phyloP scores from a whole-genome alignment of 2,329 filamentous ascomycete genomes.

The Colletotrichum abscissum region DNA sequence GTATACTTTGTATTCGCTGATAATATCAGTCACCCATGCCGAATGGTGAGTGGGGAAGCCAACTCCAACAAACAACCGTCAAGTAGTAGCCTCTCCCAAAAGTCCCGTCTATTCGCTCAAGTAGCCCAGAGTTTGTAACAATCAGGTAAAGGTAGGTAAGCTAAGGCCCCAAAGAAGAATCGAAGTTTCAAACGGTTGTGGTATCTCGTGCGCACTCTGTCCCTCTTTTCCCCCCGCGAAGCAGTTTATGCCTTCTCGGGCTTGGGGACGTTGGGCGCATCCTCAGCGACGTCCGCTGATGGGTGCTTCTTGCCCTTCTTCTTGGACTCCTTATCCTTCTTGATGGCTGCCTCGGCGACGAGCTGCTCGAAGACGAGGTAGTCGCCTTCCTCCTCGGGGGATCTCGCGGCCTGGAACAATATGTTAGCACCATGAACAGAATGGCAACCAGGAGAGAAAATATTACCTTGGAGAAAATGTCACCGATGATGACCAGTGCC shows the following conservation, averaged over 20 bases:
- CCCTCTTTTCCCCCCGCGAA: neutral
- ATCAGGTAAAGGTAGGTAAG: neutral
- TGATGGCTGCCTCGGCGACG: conserved; percentile 94
- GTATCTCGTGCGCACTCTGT: conserved; percentile 7
- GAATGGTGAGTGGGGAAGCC: neutral
- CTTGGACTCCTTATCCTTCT: conserved; percentile 90
- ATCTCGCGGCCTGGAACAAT: conserved; percentile 77
- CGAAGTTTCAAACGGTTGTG: conserved; percentile 5
- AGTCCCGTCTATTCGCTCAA: conserved; percentile 7
- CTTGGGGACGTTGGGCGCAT: conserved; percentile 42
- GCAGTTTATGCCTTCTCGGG: conserved; percentile 23
- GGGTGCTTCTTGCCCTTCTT: conserved; percentile 68
- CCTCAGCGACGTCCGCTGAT: conserved; percentile 41
- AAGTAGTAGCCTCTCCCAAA: conserved; percentile 1
- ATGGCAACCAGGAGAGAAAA: neutral
- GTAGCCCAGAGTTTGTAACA: neutral
- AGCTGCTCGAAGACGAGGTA: conserved; percentile 99
- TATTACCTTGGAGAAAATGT: conserved; percentile 87
- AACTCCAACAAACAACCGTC: neutral
- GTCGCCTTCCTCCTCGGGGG: conserved; percentile 96
- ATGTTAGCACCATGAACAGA: conserved; percentile 32
- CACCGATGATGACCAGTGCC: conserved; percentile 87
- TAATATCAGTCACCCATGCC: neutral
- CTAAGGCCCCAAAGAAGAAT: neutral
- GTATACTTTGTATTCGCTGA: conserved; percentile 1